Conservation (phyloP, 441 rosid species). For the Erodium texanum region DNA sequence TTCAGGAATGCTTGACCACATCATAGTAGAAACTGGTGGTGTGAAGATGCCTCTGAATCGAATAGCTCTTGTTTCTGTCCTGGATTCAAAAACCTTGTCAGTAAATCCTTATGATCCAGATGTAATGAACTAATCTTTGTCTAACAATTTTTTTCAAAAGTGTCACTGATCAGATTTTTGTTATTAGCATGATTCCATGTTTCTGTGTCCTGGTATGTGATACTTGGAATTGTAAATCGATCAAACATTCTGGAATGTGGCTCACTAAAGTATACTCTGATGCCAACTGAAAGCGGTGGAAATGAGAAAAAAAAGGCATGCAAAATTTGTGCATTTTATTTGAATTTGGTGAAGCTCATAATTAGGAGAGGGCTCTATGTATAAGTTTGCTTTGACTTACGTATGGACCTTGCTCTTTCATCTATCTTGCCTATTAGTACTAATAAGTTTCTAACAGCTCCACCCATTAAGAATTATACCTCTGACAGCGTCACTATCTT, state of each 20-base stretch:
- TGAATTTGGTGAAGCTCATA: background rate
- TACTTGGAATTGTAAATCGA: background rate
- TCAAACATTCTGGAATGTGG: background rate
- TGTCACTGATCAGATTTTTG: background rate
- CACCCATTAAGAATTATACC: background rate
- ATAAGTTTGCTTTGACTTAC: background rate
- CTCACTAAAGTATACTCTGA: background rate
- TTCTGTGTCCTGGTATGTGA: background rate
- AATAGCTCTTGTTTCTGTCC: conserved; percentile 68
- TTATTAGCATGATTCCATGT: background rate
- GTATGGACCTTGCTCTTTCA: background rate
- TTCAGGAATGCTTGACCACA: conserved; percentile 89
- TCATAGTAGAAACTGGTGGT: conserved; percentile 66
- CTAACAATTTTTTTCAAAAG: background rate
- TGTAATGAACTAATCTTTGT: conserved; percentile 27
- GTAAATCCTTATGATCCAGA: conserved; percentile 64
- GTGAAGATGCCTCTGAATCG: conserved; percentile 71
- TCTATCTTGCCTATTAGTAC: background rate
- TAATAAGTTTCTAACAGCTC: background rate
- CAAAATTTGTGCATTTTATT: background rate
- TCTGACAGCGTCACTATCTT: conserved; percentile 5
- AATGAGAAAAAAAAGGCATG: background rate
- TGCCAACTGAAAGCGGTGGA: background rate
- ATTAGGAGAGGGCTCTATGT: background rate
- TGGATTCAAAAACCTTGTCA: conserved; percentile 60